Percentiles rank a stretch among this genome's conserved stretches.
These are phyloP conservation scores for Albifimbria verrucaria DNA, from an alignment of 2,329 filamentous ascomycete species.

Conservation along the genomic window DNA sequence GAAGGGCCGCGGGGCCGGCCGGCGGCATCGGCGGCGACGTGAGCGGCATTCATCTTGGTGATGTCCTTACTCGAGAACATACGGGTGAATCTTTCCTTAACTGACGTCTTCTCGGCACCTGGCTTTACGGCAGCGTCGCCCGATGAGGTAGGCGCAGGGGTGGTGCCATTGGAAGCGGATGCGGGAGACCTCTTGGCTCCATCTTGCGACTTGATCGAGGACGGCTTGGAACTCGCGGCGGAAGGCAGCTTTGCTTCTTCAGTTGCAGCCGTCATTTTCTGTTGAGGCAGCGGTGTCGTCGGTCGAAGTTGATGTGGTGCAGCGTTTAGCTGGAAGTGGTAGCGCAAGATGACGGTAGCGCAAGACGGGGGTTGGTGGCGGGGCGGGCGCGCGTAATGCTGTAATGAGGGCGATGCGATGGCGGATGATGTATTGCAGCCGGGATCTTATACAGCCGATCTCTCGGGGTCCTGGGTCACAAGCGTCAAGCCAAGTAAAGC, in stretches of 20 bases:
- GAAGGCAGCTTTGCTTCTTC: constrained; percentile 35
- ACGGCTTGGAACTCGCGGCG: constrained; percentile 44
- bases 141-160: constrained; percentile 16
- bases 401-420: background rate
- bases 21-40: constrained; percentile 24
- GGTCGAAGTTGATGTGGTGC: background rate
- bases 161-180: constrained; percentile 22
- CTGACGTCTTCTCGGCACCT: constrained; percentile 52
- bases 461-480: background rate
- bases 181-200: constrained; percentile 37
- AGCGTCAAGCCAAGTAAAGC: too few relatives aligned
- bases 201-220: constrained; percentile 48
- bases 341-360: background rate
- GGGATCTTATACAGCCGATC: background rate
- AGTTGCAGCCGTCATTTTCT: constrained; percentile 30
- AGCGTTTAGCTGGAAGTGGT: background rate
- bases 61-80: constrained; percentile 62
- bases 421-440: background rate
- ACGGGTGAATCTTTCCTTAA: constrained; percentile 62
- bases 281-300: background rate
- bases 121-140: constrained; percentile 26
- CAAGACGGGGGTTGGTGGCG: background rate
- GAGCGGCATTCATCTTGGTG: constrained; percentile 24
- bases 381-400: background rate
- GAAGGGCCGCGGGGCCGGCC: constrained; percentile 33